Evolutionary conservation across 2,329 filamentous ascomycete genomes (phyloP), one percentile per base, ranked within the genome.

Genomic region (Fusarium nematophilum): DNA sequence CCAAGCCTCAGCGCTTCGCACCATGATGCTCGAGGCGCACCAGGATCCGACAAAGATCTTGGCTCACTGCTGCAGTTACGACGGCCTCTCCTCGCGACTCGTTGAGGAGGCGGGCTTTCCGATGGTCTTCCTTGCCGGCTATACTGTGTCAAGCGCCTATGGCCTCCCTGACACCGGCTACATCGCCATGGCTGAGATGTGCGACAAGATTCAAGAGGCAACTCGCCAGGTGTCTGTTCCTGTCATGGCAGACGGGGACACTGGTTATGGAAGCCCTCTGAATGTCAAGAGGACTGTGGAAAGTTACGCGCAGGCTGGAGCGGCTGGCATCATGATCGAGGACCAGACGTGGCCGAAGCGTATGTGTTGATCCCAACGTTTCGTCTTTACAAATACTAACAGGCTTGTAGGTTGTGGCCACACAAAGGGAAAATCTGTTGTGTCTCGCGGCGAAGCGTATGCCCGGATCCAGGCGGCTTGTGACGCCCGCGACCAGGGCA

Each of bases 291-390:
- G 79, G 10, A 81, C 79, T 0, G 79, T 82, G 2, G 58, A 59
- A 58, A 70, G 70, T 3, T 81, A 75, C 62, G 79, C 78, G 0
- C 65, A 66, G 4, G 78, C 78, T 0, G 78, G 74, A 3, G 75
- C 74, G 0, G 74, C 75, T 11, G 74, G 74, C 1, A 53, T 76
- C 33, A 74, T 75, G 76, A 79, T 82, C 53, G 79, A 81, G 52
- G 79, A 81, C 45, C 79, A 81, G 58, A 79, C 75, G 0, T 82
- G 79, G 79, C 79, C 79, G 4, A 82, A 82, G 54, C 66, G 79
- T 81, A 67, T 60, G 74, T 51, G n/a, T n/a, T n/a, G n/a, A n/a
- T n/a, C n/a, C n/a, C n/a, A n/a, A n/a, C n/a, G n/a, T n/a, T n/a
- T n/a, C n/a, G n/a, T n/a, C n/a, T n/a, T n/a, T n/a, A n/a, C n/a